Percentiles rank a stretch among this genome's conserved stretches.
Conservation (phyloP, 225 moss, liverwort and hornwort species). For the Straminergon stramineum region DNA sequence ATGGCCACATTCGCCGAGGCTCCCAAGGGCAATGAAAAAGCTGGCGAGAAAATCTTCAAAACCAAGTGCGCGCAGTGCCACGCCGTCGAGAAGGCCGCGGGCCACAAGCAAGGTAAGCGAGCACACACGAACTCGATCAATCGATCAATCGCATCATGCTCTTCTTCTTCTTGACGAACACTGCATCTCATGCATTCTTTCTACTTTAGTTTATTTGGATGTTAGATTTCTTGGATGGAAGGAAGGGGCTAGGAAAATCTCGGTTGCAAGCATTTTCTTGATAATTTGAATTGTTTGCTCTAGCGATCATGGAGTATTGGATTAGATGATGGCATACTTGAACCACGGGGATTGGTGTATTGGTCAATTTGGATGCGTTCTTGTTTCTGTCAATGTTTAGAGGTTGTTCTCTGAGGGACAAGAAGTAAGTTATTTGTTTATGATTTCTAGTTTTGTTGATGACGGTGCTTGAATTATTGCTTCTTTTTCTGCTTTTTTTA, state of each 20-base stretch:
- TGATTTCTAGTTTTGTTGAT: neutral
- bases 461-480: neutral
- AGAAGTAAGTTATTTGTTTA: neutral
- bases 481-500: neutral
- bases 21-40: slow-evolving; percentile 36
- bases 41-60: slow-evolving; percentile 73
- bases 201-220: neutral
- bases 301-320: neutral
- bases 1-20: slow-evolving; percentile 20
- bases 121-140: neutral
- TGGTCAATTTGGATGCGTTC: neutral
- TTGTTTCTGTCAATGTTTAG: neutral
- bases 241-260: neutral
- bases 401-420: neutral
- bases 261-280: neutral
- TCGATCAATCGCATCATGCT: neutral
- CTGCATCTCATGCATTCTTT: neutral
- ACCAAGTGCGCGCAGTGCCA: slow-evolving; percentile 82
- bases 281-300: neutral
- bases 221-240: neutral
- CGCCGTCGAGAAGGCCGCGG: slow-evolving; percentile 33
- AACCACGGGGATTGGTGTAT: neutral
- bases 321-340: neutral
- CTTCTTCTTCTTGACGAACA: neutral
- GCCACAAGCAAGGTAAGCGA: slow-evolving; percentile 37